A percentile compares a stretch with the other conserved stretches of the same genome.
Evolutionary conservation across 2,329 filamentous ascomycete genomes (phyloP).

Genomic region (Colletotrichum liaoningense): DNA sequence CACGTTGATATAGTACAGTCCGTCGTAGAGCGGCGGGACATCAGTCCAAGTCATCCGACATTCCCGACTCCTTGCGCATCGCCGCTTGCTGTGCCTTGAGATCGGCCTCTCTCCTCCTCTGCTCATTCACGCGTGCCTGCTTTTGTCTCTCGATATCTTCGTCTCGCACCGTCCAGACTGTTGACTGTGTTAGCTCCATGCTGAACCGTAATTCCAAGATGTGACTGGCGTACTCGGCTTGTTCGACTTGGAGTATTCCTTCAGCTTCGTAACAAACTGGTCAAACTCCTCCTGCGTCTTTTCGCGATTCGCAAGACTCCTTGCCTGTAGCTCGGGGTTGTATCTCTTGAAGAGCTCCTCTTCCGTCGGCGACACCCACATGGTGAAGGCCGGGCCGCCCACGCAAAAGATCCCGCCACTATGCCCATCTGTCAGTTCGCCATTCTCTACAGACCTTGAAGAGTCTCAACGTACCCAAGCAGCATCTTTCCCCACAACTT

Average conservation of each 20-base stretch:
- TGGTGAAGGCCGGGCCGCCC: slow-evolving; percentile 86
- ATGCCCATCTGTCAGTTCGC: slow-evolving; percentile 29
- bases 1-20: slow-evolving; percentile 15
- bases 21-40: not conserved
- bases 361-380: slow-evolving; percentile 84
- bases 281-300: slow-evolving; percentile 88
- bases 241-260: slow-evolving; percentile 89
- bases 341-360: slow-evolving; percentile 94
- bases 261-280: slow-evolving; percentile 84
- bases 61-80: slow-evolving; percentile 60
- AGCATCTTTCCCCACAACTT: slow-evolving; percentile 77
- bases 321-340: slow-evolving; percentile 93
- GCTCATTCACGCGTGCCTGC: slow-evolving; percentile 49
- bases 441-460: not conserved
- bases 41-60: slow-evolving; percentile 41
- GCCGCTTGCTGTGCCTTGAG: slow-evolving; percentile 58
- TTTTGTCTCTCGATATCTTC: slow-evolving; percentile 58
- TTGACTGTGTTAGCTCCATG: not conserved
- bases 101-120: slow-evolving; percentile 52
- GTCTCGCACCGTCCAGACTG: slow-evolving; percentile 64
- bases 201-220: not conserved
- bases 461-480: slow-evolving; percentile 65
- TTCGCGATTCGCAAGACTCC: slow-evolving; percentile 82
- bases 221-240: slow-evolving; percentile 80
- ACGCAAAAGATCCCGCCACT: slow-evolving; percentile 80